These are phyloP conservation scores for Penicillium sp. DNA, from an alignment of 2,329 filamentous ascomycete genomes.

Conservation along the genomic window DNA sequence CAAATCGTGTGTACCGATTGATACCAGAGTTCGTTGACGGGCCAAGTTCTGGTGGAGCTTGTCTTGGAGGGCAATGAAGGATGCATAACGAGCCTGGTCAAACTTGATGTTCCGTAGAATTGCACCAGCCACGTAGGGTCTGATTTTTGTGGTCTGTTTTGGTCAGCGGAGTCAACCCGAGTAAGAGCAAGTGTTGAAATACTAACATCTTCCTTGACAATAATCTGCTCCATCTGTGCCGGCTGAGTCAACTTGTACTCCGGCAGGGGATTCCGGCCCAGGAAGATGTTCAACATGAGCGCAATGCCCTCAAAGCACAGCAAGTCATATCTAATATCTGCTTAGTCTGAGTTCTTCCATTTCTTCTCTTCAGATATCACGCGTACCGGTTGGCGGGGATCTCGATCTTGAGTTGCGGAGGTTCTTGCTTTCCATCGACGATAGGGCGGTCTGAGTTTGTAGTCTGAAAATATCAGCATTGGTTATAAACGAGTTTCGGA, in stretches of 20 bases:
- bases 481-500: constrained; percentile 20
- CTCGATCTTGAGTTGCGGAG: constrained; percentile 94
- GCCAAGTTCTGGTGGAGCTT: constrained; percentile 97
- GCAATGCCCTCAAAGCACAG: constrained; percentile 96
- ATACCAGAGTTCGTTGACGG: constrained; percentile 87
- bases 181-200: neutral
- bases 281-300: constrained; percentile 93
- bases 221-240: constrained; percentile 73
- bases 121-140: constrained; percentile 84
- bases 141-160: constrained; percentile 66
- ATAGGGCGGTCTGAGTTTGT: constrained; percentile 71
- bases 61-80: constrained; percentile 96
- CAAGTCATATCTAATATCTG: constrained; percentile 67
- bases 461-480: constrained; percentile 49
- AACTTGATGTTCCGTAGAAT: constrained; percentile 90
- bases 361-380: neutral
- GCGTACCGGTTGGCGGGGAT: constrained; percentile 89
- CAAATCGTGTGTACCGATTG: constrained; percentile 94
- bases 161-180: constrained; percentile 5
- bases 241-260: constrained; percentile 76
- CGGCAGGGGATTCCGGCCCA: constrained; percentile 70
- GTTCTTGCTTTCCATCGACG: constrained; percentile 76
- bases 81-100: constrained; percentile 86
- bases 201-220: constrained; percentile 65
- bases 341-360: constrained; percentile 22